A percentile compares a stretch with the other conserved stretches of the same genome.
Conservation (phyloP, 2,329 filamentous ascomycete genomes). For the Colletotrichum sp. region DNA sequence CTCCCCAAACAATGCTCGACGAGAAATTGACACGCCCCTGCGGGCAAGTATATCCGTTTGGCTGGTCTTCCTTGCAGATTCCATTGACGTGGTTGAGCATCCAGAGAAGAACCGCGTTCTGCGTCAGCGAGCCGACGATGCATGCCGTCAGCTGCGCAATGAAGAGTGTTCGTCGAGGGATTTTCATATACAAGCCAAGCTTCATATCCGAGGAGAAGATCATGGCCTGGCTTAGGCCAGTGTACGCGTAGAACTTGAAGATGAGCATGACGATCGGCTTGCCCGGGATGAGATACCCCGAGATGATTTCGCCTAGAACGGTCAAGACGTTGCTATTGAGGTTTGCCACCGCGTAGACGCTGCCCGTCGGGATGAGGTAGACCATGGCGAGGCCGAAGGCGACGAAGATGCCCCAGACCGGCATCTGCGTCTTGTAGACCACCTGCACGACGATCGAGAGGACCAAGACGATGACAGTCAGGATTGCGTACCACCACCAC, state of each 20-base stretch:
- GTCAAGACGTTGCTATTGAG: slow-evolving; percentile 48
- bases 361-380: slow-evolving; percentile 57
- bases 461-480: slow-evolving; percentile 35
- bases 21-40: slow-evolving; percentile 53
- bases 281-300: slow-evolving; percentile 55
- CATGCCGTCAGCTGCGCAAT: slow-evolving; percentile 66
- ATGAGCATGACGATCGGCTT: slow-evolving; percentile 42
- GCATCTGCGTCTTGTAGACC: slow-evolving; percentile 60
- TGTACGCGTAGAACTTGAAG: slow-evolving; percentile 39
- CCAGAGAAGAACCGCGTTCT: slow-evolving; percentile 38
- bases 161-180: slow-evolving; percentile 63
- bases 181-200: slow-evolving; percentile 55
- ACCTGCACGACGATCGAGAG: slow-evolving; percentile 41
- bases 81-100: slow-evolving; percentile 38
- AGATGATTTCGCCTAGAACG: slow-evolving; percentile 13
- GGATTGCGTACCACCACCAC: slow-evolving; percentile 42
- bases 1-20: slow-evolving; percentile 54
- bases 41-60: slow-evolving; percentile 53
- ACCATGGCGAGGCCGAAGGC: slow-evolving; percentile 46
- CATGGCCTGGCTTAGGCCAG: slow-evolving; percentile 39
- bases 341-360: slow-evolving; percentile 48
- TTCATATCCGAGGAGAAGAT: slow-evolving; percentile 55
- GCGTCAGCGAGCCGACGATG: slow-evolving; percentile 49
- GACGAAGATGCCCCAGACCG: slow-evolving; percentile 60
- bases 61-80: slow-evolving; percentile 44